Evolutionary conservation across 2,329 filamentous ascomycete species (phyloP).

Genomic region (Claviceps fusiformis): DNA sequence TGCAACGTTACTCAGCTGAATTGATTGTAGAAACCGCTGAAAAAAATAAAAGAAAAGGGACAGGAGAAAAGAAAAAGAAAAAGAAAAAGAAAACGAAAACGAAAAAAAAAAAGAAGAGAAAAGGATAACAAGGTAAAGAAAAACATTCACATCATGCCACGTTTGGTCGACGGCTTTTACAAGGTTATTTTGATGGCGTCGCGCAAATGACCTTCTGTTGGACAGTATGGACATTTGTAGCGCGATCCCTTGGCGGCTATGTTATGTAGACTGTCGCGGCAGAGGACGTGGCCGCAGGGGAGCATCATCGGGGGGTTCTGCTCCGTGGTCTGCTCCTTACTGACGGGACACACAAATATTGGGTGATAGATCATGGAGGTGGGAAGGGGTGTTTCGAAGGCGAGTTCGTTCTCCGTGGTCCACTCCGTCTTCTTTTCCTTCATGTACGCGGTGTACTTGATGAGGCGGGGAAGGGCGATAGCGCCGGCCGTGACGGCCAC

Average conservation of each 20-base stretch:
- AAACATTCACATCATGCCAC: neutral
- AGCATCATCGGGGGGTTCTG: constrained; percentile 93
- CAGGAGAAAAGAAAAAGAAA: too few species aligned
- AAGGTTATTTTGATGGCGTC: constrained; percentile 65
- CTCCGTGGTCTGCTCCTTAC: constrained; percentile 90
- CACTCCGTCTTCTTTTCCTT: constrained; percentile 84
- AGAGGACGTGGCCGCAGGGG: constrained; percentile 88
- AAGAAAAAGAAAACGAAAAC: neutral
- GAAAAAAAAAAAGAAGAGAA: neutral
- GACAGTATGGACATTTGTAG: constrained; percentile 97
- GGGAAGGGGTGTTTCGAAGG: constrained; percentile 56
- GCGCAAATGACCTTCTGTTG: constrained; percentile 62
- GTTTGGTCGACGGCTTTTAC: constrained; percentile 18
- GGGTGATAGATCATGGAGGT: constrained; percentile 66
- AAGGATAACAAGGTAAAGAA: neutral
- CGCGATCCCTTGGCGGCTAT: constrained; percentile 63
- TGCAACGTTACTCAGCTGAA: neutral
- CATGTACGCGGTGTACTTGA: constrained; percentile 82
- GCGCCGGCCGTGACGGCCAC: constrained; percentile 84
- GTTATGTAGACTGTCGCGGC: constrained; percentile 66
- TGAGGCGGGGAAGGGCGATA: constrained; percentile 75
- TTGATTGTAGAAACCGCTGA: neutral
- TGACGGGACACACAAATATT: constrained; percentile 95
- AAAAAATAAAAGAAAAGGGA: neutral
- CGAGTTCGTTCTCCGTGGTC: constrained; percentile 83